Conservation (phyloP, 106 monocot species). For the Apostasia shenzhenica region DNA sequence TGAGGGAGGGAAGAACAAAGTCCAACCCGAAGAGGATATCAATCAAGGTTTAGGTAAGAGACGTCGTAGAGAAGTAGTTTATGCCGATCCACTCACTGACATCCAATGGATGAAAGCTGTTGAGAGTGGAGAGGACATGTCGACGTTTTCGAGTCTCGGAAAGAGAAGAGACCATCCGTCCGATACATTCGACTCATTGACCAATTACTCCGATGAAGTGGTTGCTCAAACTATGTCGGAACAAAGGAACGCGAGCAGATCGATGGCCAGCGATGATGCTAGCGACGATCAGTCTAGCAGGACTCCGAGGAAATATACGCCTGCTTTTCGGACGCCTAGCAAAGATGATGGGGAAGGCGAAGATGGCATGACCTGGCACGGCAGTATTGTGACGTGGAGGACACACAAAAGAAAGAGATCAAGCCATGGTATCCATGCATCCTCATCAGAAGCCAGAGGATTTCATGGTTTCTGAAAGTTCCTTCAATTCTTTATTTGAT, state of each 20-base stretch:
- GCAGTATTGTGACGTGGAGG: conserved; percentile 58
- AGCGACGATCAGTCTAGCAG: conserved; percentile 31
- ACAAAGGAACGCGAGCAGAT: conserved; percentile 16
- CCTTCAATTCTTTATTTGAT: too few species aligned
- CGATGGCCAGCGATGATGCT: conserved; percentile 26
- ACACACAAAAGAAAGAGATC: conserved; percentile 81
- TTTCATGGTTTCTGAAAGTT: conserved; percentile 1
- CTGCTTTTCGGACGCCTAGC: conserved; percentile 7
- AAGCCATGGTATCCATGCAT: conserved; percentile 20
- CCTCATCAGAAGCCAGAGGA: conserved; percentile 35
- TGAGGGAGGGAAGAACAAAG: conserved; percentile 21
- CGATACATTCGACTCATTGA: conserved; percentile 8
- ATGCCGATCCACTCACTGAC: conserved; percentile 83
- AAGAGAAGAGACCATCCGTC: conserved; percentile 30
- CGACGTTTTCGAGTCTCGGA: conserved; percentile 26
- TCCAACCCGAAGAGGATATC: conserved; percentile 9
- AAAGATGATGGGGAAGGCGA: conserved; percentile 52
- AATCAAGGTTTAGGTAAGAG: conserved; percentile 46
- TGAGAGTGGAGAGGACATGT: conserved; percentile 68
- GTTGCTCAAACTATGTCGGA: conserved; percentile 17
- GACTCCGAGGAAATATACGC: conserved; percentile 15
- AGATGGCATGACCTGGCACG: conserved; percentile 38
- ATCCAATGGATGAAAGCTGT: conserved; percentile 84
- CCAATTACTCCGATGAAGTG: conserved; percentile 2
- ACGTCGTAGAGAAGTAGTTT: conserved; percentile 76